A percentile compares a stretch with the other conserved stretches of the same genome.
phyloP scores from a whole-genome alignment of 1,284 basidiomycete species.

The Fomitopsis palustris region DNA sequence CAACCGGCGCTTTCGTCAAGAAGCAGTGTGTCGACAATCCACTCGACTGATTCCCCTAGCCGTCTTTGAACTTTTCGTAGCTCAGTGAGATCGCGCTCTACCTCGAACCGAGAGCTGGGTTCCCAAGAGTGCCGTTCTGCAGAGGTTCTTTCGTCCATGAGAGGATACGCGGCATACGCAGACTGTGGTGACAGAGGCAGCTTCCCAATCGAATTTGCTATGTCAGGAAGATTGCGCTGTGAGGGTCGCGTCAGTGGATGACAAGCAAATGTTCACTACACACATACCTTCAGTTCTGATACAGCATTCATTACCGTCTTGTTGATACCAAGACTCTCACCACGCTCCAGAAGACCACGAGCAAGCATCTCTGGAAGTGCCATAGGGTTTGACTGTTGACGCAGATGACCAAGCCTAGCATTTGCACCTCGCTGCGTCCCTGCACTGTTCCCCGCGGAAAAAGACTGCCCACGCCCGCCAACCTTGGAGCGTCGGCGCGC shows the following conservation, averaged over 20 bases:
- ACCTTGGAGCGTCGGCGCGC: slow-evolving; percentile 31
- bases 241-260: slow-evolving; percentile 5
- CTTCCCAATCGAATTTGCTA: slow-evolving; percentile 64
- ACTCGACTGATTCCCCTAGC: slow-evolving; percentile 63
- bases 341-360: slow-evolving; percentile 66
- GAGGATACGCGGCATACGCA: slow-evolving; percentile 50
- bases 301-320: slow-evolving; percentile 76
- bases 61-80: slow-evolving; percentile 51
- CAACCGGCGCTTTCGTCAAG: slow-evolving; percentile 48
- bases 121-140: slow-evolving; percentile 65
- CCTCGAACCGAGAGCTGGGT: slow-evolving; percentile 58
- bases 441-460: slow-evolving; percentile 14
- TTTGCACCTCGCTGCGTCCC: slow-evolving; percentile 3
- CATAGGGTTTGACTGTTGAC: slow-evolving; percentile 42
- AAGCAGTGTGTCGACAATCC: slow-evolving; percentile 67
- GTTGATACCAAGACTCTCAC: slow-evolving; percentile 78
- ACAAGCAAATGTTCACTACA: not conserved
- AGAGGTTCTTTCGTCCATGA: slow-evolving; percentile 54
- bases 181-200: slow-evolving; percentile 40
- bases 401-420: slow-evolving; percentile 26
- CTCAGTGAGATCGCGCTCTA: slow-evolving; percentile 57
- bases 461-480: slow-evolving; percentile 26
- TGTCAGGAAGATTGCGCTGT: slow-evolving; percentile 81
- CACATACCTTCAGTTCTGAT: slow-evolving; percentile 62
- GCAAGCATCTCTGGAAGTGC: slow-evolving; percentile 69